Conservation (phyloP, 441 rosid species). For the Populus hybrid region DNA sequence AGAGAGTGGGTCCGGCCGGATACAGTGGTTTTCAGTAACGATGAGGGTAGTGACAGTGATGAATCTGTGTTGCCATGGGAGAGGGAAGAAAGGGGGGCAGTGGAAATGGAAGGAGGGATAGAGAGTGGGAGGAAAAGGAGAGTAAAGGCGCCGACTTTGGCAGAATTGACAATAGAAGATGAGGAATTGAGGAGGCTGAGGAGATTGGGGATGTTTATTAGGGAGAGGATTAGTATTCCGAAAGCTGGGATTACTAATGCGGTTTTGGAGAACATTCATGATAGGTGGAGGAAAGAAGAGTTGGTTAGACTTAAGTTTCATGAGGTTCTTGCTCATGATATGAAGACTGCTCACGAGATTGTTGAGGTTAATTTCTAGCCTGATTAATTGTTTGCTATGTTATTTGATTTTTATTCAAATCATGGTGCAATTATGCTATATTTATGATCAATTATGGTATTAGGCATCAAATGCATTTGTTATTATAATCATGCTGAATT, state of each 20-base stretch:
- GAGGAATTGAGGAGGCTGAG: constrained; percentile 81
- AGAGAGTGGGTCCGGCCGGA: constrained; percentile 93
- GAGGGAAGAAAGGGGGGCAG: constrained; percentile 42
- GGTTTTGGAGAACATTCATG: constrained; percentile 82
- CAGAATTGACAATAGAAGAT: constrained; percentile 88
- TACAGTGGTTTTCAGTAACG: constrained; percentile 45
- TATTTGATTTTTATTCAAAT: constrained; percentile 2
- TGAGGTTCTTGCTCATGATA: constrained; percentile 81
- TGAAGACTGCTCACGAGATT: constrained; percentile 91
- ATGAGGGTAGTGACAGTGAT: constrained; percentile 28
- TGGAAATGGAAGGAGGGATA: constrained; percentile 34
- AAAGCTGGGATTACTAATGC: constrained; percentile 91
- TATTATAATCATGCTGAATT: neutral
- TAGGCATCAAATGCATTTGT: neutral
- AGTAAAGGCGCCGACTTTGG: constrained; percentile 71
- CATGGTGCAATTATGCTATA: neutral
- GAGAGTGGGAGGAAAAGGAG: constrained; percentile 42
- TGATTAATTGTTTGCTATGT: neutral
- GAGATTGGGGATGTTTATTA: constrained; percentile 66
- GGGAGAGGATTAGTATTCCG: constrained; percentile 80
- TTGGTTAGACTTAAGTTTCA: constrained; percentile 93
- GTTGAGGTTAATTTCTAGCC: constrained; percentile 61
- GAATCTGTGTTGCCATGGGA: constrained; percentile 73
- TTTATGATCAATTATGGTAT: neutral
- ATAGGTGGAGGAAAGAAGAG: constrained; percentile 92